Evolutionary conservation across 208 protist genomes (phyloP).

Genomic region (Balamuthia mandrillaris): DNA sequence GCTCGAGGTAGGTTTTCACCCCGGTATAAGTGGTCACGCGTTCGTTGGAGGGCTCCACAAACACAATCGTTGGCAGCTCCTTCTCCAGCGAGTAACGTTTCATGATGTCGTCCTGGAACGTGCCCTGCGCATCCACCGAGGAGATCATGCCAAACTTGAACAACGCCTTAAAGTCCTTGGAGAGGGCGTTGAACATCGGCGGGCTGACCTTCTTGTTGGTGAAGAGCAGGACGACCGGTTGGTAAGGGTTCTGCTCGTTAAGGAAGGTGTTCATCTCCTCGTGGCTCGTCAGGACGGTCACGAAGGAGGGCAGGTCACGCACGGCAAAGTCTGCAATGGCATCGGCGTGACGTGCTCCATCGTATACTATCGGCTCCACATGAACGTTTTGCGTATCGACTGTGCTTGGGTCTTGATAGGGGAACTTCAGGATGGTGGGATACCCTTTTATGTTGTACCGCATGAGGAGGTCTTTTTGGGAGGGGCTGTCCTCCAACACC

Average conservation of each 20-base stretch:
- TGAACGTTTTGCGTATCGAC: background rate
- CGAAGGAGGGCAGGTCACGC: constrained; percentile 18
- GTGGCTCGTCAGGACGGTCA: background rate
- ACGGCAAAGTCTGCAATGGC: background rate
- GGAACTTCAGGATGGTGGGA: background rate
- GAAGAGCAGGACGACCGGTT: background rate
- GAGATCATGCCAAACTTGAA: constrained; percentile 8
- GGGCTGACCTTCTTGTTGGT: background rate
- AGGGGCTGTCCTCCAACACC: constrained; percentile 13
- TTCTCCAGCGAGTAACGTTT: too few species aligned
- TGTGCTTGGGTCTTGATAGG: too few species aligned
- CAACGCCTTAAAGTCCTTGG: constrained; percentile 9
- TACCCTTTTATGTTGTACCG: background rate
- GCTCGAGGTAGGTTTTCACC: too few species aligned
- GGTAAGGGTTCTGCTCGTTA: too few species aligned
- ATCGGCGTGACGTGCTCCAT: constrained; percentile 8
- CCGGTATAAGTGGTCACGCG: too few species aligned
- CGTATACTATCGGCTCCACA: background rate
- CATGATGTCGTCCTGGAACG: too few species aligned
- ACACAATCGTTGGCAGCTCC: too few species aligned
- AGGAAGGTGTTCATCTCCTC: too few species aligned
- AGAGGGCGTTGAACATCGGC: background rate
- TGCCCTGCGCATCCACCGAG: too few species aligned
- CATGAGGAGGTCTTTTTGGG: background rate
- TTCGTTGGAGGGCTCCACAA: too few species aligned